Percentiles rank a stretch among this genome's conserved stretches.
phyloP scores from a whole-genome alignment of 306 rosid genomes.

The Prunus campanulata region DNA sequence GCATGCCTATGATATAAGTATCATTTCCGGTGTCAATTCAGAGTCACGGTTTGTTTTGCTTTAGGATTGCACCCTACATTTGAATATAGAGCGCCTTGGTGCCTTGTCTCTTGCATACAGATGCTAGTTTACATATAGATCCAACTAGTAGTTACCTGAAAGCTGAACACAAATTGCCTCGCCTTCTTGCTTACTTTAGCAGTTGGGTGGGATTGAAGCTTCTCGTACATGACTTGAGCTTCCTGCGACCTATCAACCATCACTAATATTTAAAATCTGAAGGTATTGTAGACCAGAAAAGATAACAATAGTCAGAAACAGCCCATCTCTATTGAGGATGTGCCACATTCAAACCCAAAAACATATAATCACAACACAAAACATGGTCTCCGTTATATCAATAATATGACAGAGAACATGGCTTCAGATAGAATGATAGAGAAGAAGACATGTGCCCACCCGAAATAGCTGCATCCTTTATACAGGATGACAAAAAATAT shows the following conservation, averaged over 20 bases:
- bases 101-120: not conserved
- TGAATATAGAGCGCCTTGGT: not conserved
- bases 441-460: not conserved
- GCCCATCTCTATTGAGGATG: constrained; percentile 14
- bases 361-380: not conserved
- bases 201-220: constrained; percentile 79
- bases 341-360: not conserved
- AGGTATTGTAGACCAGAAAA: not conserved
- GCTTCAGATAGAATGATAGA: not conserved
- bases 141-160: constrained; percentile 56
- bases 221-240: constrained; percentile 81
- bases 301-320: constrained; percentile 8
- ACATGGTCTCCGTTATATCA: not conserved
- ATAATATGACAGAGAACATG: not conserved
- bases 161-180: constrained; percentile 69
- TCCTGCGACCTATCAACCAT: constrained; percentile 57
- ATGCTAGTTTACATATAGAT: constrained; percentile 1
- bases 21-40: not conserved
- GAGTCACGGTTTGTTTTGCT: not conserved
- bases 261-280: not conserved
- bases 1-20: not conserved
- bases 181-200: constrained; percentile 76
- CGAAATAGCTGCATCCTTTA: not conserved
- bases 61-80: constrained; percentile 9
- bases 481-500: no score